phyloP scores from a whole-genome alignment of 768 basidiomycete genomes.

The Mycena venus region DNA sequence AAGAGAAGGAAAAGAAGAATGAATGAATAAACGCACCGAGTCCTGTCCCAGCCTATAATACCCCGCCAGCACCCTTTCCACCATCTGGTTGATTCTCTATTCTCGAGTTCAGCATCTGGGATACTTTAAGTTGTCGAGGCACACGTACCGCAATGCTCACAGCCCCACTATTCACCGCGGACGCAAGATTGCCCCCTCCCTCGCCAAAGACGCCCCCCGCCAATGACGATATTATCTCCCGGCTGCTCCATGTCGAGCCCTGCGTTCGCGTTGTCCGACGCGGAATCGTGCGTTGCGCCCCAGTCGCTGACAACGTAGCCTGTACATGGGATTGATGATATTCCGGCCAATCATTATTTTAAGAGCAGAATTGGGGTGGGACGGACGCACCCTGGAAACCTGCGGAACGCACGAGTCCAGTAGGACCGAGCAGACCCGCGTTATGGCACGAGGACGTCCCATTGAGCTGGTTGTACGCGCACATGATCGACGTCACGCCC shows the following conservation, averaged over 20 bases:
- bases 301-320: constrained; percentile 31
- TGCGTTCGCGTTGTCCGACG: constrained; percentile 35
- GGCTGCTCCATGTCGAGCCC: constrained; percentile 39
- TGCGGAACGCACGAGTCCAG: constrained; percentile 10
- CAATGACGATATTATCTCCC: constrained; percentile 55
- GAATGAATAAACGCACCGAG: neutral
- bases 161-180: neutral
- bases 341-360: too few relatives aligned
- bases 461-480: constrained; percentile 48
- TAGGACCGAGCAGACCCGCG: constrained; percentile 43
- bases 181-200: constrained; percentile 39
- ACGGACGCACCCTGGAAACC: constrained; percentile 30
- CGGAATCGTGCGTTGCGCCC: constrained; percentile 34
- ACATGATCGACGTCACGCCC: constrained; percentile 51
- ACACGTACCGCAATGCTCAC: neutral
- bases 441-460: constrained; percentile 62
- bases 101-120: too few relatives aligned
- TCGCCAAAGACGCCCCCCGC: constrained; percentile 55
- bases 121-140: too few relatives aligned
- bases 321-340: neutral
- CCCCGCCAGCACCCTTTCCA: constrained; percentile 42
- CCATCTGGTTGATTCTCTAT: constrained; percentile 37
- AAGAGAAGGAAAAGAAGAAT: neutral
- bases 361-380: too few relatives aligned
- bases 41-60: constrained; percentile 22